phyloP scores from a whole-genome alignment of 1,284 basidiomycete species.

The Fomes fomentarius region DNA sequence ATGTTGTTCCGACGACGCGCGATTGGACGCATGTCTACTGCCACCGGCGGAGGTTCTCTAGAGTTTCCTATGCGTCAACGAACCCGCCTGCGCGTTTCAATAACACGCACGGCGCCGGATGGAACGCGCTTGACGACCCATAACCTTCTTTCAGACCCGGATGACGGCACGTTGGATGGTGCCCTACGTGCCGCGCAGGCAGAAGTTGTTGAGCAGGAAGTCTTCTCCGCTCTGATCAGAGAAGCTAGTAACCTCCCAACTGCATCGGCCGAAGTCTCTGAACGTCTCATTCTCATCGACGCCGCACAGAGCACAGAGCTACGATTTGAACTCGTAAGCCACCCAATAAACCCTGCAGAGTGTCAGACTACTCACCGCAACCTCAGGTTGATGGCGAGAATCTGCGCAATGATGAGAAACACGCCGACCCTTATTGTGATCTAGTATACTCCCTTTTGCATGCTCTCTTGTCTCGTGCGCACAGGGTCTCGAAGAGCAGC shows the following conservation, averaged over 20 bases:
- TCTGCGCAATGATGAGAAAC: constrained; percentile 3
- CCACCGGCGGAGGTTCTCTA: constrained; percentile 43
- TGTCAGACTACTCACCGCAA: background rate
- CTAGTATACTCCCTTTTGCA: constrained; percentile 69
- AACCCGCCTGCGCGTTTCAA: constrained; percentile 59
- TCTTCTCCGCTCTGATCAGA: constrained; percentile 69
- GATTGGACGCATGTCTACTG: constrained; percentile 64
- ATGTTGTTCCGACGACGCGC: constrained; percentile 63
- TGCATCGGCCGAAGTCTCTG: constrained; percentile 73
- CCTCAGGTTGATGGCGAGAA: constrained; percentile 31
- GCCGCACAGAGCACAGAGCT: constrained; percentile 70
- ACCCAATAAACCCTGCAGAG: no score
- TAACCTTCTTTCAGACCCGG: constrained; percentile 40
- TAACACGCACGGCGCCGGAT: constrained; percentile 40
- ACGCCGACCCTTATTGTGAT: constrained; percentile 54
- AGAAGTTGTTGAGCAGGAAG: constrained; percentile 78
- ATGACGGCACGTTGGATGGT: constrained; percentile 47
- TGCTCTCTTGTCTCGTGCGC: constrained; percentile 66
- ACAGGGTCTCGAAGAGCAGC: constrained; percentile 52
- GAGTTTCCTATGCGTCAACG: constrained; percentile 65
- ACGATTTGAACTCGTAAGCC: constrained; percentile 66
- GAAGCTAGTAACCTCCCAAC: constrained; percentile 75
- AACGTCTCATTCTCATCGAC: constrained; percentile 73
- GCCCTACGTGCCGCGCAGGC: constrained; percentile 62
- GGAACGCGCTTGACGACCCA: constrained; percentile 39